Evolutionary conservation across 2,329 filamentous ascomycete species (phyloP), one percentile per base, ranked within the genome.

Genomic region (Fusarium sp.): DNA sequence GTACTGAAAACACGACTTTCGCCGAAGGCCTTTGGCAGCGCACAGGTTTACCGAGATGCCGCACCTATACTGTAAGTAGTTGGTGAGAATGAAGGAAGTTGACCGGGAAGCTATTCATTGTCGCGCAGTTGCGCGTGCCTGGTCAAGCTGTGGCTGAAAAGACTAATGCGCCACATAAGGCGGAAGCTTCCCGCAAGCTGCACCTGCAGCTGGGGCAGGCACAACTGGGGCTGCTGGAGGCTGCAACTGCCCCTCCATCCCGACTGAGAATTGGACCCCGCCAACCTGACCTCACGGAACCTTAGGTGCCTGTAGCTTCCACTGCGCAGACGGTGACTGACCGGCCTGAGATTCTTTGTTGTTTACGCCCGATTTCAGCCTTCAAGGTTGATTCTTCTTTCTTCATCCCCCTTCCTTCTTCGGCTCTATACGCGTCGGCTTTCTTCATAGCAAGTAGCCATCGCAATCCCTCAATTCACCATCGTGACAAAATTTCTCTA

Each of bases 161-260:
- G 20, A 18, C 38, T 33, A 58, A 74, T 78, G 73, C 75, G 68
- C 71, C 80, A 80, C 80, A 66, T 80, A 80, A 82, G 59, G 36
- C 80, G 80, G 80, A 38, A 65, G 35, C 57, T 54, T 27, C 40
- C 27, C 22, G 31, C 25, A 27, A 31, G 10, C 29, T 29, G 47
- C 27, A 52, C 16, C 25, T 52, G 27, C 47, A 52, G 25, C 20
- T 22, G 4, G 40, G 13, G 42, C 20, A 45, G 13, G 42, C 20
- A 25, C 20, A 42, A 22, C 20, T 45, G 40, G 40, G 20, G 40
- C 40, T 45, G 38, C n/a, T 25, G 20, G 42, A 47, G 42, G 61
- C 65, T 69, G 73, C 64, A 68, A 57, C 45, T 80, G 76, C 80
- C 80, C 80, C 80, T 81, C 80, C 79, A 82, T 52, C 50, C 50